Evolutionary conservation across 371 early-diverging fungal species (phyloP).

Genomic region (Mucor circinelloides): DNA sequence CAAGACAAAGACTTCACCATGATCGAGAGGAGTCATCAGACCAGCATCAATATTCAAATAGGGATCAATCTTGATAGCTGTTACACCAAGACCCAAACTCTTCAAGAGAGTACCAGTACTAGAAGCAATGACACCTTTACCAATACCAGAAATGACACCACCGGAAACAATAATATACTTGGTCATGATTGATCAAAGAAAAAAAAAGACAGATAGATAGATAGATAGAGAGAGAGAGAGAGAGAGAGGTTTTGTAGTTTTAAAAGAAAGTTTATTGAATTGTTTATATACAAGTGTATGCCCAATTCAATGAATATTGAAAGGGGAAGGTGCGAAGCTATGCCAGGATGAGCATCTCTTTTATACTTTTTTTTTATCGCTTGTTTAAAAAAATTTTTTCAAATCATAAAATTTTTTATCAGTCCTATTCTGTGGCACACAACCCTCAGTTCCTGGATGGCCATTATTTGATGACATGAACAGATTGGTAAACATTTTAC

Average conservation of each 20-base stretch:
- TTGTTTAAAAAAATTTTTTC: slow-evolving; percentile 1
- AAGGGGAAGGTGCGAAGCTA: slow-evolving; percentile 22
- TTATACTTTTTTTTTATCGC: slow-evolving; percentile 20
- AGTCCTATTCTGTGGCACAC: background rate
- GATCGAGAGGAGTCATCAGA: slow-evolving; percentile 96
- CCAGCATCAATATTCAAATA: slow-evolving; percentile 99
- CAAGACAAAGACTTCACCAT: slow-evolving; percentile 99
- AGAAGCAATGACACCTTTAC: slow-evolving; percentile 99
- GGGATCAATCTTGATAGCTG: slow-evolving; percentile 99
- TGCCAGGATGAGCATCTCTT: background rate
- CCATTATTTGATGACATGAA: background rate
- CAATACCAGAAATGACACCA: slow-evolving; percentile 98
- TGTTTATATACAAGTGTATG: slow-evolving; percentile 15
- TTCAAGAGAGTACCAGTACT: slow-evolving; percentile 97
- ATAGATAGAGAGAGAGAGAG: background rate
- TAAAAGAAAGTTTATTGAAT: slow-evolving; percentile 15
- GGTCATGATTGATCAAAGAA: slow-evolving; percentile 43
- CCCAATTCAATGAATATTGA: slow-evolving; percentile 30
- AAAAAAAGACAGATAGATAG: background rate
- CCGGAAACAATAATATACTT: slow-evolving; percentile 99
- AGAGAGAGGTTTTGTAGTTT: background rate
- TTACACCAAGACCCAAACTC: slow-evolving; percentile 92
- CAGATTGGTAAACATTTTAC: background rate
- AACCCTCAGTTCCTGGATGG: background rate
- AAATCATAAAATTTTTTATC: slow-evolving; percentile 7